Evolutionary conservation across 1,284 basidiomycete genomes (phyloP).

Genomic region (Pascua sp.): DNA sequence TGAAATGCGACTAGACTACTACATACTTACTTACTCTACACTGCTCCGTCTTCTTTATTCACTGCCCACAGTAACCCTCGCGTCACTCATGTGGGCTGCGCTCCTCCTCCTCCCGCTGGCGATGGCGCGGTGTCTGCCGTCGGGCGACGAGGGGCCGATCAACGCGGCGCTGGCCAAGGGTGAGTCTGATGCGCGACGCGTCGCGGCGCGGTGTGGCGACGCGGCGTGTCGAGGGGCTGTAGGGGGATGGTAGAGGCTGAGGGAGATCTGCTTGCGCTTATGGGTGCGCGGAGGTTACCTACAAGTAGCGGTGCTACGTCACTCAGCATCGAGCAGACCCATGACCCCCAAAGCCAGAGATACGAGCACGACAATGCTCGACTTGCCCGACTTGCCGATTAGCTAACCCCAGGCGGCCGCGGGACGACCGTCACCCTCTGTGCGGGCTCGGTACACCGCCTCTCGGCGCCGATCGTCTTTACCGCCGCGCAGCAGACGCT

Average conservation of each 20-base stretch:
- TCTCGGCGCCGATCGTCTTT: conserved; percentile 40
- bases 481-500: conserved; percentile 42
- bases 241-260: no score
- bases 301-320: no score
- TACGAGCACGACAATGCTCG: background rate
- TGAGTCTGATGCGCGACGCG: conserved; percentile 13
- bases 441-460: conserved; percentile 41
- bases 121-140: conserved; percentile 28
- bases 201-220: no score
- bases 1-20: background rate
- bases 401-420: conserved; percentile 32
- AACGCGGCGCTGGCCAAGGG: conserved; percentile 38
- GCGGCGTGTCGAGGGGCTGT: no score
- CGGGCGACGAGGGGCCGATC: conserved; percentile 41
- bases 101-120: conserved; percentile 4
- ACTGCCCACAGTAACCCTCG: background rate
- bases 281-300: no score
- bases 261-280: no score
- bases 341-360: no score
- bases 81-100: background rate
- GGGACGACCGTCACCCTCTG: conserved; percentile 41
- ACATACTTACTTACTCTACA: background rate
- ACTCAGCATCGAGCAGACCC: no score
- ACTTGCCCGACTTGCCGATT: background rate
- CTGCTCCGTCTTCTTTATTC: background rate